These are phyloP conservation scores for Calocybe gangraenosa DNA, from an alignment of 768 basidiomycete species.

Conservation along the genomic window DNA sequence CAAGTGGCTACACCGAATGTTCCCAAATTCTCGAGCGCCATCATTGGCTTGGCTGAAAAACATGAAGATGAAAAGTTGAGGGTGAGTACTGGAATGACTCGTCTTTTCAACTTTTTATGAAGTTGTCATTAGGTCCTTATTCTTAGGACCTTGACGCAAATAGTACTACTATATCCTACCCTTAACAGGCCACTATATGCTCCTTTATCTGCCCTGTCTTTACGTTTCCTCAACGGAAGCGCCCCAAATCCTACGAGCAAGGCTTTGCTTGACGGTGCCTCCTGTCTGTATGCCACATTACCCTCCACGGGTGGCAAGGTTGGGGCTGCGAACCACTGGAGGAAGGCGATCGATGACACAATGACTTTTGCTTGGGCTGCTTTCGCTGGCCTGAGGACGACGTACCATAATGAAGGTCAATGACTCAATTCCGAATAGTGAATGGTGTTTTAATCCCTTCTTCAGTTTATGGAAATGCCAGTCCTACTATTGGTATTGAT, in stretches of 20 bases:
- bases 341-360: conserved; percentile 69
- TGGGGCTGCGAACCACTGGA: conserved; percentile 67
- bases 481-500: conserved; percentile 9
- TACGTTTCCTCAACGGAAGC: conserved; percentile 55
- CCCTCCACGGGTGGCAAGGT: conserved; percentile 79
- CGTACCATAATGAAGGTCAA: conserved; percentile 47
- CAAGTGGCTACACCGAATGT: conserved; percentile 71
- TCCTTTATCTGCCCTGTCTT: conserved; percentile 47
- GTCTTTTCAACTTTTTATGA: conserved; percentile 2
- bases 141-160: conserved; percentile 44
- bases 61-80: conserved; percentile 47
- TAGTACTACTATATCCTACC: conserved; percentile 66
- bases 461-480: conserved; percentile 4
- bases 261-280: conserved; percentile 42
- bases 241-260: conserved; percentile 36
- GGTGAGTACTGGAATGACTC: conserved; percentile 29
- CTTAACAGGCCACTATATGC: conserved; percentile 53
- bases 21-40: conserved; percentile 60
- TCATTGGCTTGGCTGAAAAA: conserved; percentile 55
- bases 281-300: conserved; percentile 56
- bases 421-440: not conserved
- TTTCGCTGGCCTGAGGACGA: conserved; percentile 53
- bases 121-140: conserved; percentile 33
- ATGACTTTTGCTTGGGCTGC: conserved; percentile 63
- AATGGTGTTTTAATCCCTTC: not conserved